Conservation (phyloP, 441 rosid species). For the Populus hybrid region DNA sequence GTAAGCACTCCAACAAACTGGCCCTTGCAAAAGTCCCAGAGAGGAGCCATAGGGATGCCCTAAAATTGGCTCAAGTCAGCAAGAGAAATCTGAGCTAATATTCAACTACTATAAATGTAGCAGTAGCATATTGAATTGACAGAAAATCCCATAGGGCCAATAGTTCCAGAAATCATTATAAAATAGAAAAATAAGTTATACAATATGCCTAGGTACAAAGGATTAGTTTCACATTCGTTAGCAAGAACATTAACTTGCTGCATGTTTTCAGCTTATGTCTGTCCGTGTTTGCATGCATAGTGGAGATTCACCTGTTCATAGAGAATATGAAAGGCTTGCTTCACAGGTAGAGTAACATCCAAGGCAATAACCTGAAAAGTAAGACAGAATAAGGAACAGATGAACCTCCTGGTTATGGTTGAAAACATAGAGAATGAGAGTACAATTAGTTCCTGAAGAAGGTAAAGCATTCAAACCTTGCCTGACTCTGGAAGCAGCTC, state of each 20-base stretch:
- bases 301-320: constrained; percentile 53
- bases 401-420: neutral
- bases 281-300: neutral
- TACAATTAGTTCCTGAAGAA: constrained; percentile 16
- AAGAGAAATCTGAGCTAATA: no score
- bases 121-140: no score
- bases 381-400: neutral
- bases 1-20: no score
- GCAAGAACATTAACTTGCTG: neutral
- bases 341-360: constrained; percentile 62
- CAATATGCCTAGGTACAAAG: neutral
- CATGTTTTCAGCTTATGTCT: neutral
- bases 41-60: no score
- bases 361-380: constrained; percentile 51
- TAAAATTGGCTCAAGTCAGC: no score
- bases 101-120: no score
- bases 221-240: neutral
- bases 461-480: constrained; percentile 57
- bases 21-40: no score
- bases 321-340: constrained; percentile 66
- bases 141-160: neutral
- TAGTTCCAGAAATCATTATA: neutral
- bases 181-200: neutral
- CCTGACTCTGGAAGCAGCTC: constrained; percentile 77
- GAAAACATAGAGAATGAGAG: constrained; percentile 3